Evolutionary conservation across 768 basidiomycete genomes (phyloP).

Genomic region (Mycena chlorophos): DNA sequence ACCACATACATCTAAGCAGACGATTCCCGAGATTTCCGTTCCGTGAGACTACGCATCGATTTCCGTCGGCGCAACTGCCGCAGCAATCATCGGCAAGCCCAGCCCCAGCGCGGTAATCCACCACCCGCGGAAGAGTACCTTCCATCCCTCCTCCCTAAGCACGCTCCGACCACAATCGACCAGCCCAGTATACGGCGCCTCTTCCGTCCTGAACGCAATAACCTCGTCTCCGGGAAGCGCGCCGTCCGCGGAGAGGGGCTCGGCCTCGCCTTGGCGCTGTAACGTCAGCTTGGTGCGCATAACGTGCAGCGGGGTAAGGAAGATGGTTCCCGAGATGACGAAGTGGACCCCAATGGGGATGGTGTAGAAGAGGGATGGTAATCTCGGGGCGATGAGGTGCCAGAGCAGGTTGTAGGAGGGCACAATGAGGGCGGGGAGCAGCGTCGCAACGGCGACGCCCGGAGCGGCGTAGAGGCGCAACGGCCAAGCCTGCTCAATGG

Average conservation of each 20-base stretch:
- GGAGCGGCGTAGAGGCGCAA: background rate
- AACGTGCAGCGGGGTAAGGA: conserved; percentile 1
- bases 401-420: background rate
- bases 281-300: background rate
- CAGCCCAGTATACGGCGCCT: background rate
- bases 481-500: background rate
- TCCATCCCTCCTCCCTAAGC: background rate
- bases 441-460: background rate
- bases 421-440: background rate
- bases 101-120: background rate
- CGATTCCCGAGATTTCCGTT: too few species aligned
- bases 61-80: too few species aligned
- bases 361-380: background rate
- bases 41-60: too few species aligned
- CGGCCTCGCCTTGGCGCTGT: background rate
- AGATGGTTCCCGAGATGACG: background rate
- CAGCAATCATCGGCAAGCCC: background rate
- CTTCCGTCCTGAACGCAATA: background rate
- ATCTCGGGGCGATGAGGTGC: background rate
- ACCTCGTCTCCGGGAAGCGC: background rate
- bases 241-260: background rate
- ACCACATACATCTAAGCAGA: too few species aligned
- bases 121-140: background rate
- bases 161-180: background rate
- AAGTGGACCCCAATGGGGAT: background rate